These are phyloP conservation scores for Phaeophleospora eucalypticola DNA, from an alignment of 2,329 filamentous ascomycete genomes.

Conservation along the genomic window DNA sequence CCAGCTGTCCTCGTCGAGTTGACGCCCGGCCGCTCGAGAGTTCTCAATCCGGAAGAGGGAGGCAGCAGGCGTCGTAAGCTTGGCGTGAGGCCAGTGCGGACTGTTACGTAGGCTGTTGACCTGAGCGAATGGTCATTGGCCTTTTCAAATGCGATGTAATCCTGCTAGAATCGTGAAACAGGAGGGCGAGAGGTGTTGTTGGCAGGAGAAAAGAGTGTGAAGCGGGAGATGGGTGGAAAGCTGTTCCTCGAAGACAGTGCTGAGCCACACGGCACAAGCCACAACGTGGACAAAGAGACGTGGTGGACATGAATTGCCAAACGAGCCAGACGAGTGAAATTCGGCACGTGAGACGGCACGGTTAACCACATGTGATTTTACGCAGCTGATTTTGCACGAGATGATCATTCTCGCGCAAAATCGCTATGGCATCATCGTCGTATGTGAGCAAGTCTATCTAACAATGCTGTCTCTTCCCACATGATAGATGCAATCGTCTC, in stretches of 20 bases:
- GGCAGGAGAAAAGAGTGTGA: not conserved
- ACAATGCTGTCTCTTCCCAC: not conserved
- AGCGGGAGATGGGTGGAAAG: not conserved
- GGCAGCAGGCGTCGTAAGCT: constrained; percentile 3
- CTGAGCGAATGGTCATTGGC: not conserved
- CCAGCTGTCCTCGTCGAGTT: not conserved
- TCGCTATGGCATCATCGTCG: not conserved
- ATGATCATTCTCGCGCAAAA: no score
- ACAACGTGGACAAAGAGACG: no score
- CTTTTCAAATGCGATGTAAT: not conserved
- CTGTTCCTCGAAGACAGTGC: no score
- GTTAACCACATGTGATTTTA: no score
- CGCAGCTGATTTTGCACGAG: no score
- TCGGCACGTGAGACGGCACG: no score
- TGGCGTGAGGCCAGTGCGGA: not conserved
- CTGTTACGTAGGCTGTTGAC: not conserved
- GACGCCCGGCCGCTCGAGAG: not conserved
- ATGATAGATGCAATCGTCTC: not conserved
- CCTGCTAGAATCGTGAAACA: not conserved
- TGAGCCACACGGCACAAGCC: no score
- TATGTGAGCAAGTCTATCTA: not conserved
- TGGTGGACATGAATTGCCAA: no score
- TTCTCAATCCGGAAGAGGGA: not conserved
- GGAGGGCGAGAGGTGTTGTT: not conserved
- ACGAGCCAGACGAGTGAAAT: no score